These are phyloP conservation scores for Candida vartiovaarae DNA, from an alignment of 805 yeast species.

Conservation along the genomic window DNA sequence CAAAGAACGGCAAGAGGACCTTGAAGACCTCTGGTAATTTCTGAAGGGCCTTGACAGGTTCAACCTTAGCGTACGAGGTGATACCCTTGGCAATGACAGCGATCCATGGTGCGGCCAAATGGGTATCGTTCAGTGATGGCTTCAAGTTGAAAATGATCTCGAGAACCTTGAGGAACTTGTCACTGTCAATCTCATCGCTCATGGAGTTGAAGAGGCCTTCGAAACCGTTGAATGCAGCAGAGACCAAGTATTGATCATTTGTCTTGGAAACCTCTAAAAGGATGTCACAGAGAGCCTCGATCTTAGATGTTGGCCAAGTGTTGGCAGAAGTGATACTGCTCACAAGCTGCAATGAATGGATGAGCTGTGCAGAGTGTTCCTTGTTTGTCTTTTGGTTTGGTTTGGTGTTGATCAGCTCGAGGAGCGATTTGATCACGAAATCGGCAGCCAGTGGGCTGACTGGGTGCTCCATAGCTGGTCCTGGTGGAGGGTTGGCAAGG, in stretches of 20 bases:
- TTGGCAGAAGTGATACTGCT: conserved; percentile 61
- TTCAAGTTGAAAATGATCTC: conserved; percentile 69
- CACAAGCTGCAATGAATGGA: conserved; percentile 75
- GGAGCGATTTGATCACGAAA: conserved; percentile 51
- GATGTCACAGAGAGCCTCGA: conserved; percentile 69
- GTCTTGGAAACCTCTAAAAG: conserved; percentile 72
- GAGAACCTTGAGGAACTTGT: conserved; percentile 55
- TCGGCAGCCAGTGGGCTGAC: conserved; percentile 69
- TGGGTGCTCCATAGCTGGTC: conserved; percentile 73
- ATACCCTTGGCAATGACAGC: conserved; percentile 87
- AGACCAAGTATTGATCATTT: conserved; percentile 77
- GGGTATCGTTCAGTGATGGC: conserved; percentile 77
- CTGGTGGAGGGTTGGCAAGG: conserved; percentile 59
- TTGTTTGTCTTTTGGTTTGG: conserved; percentile 33
- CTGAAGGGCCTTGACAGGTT: conserved; percentile 43
- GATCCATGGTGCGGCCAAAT: conserved; percentile 89
- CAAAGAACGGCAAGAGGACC: conserved; percentile 55
- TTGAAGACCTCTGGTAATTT: conserved; percentile 52
- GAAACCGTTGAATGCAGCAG: conserved; percentile 76
- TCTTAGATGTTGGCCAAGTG: conserved; percentile 73
- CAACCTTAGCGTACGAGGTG: conserved; percentile 44
- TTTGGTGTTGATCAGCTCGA: conserved; percentile 33
- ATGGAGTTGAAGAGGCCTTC: conserved; percentile 70
- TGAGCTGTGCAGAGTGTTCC: conserved; percentile 49
- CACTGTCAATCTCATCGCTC: conserved; percentile 52